Base-by-base conservation (phyloP, 805 yeast species). In the Nakazawaea molendinolei region DNA sequence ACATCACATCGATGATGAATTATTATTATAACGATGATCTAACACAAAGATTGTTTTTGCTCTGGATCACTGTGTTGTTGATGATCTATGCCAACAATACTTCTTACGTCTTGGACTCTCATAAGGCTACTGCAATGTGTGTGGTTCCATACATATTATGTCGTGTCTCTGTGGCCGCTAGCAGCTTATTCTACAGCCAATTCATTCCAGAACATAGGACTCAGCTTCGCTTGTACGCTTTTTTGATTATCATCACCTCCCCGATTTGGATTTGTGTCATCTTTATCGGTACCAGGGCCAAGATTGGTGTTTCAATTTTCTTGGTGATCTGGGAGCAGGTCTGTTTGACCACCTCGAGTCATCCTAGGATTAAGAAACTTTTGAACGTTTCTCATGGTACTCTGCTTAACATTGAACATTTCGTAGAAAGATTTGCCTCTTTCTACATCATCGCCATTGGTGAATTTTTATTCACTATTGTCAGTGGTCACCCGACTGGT, bases 361-460 rank as follows among this genome's bases (percentile, higher is more conserved):
- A 69, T 42, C 81, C 82, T 3, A 43, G 50, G 49, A 54, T 62
- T 39, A 74, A 74, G 46, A 60, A 49, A 23, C n/a, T 52, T 14
- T 38, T 76, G 42, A 53, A 60, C 8, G 49, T 70, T 35, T 62
- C 60, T 10, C 66, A 63, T 38, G 66, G 79, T 8, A 74, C 85
- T 0, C 84, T 84, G 1, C 50, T 76, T 41, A 76, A 75, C 48
- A 73, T 79, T 38, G 83, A 76, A 44, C 84, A 78, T 48, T 82
- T 76, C 48, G 79, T 74, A 19, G 85, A 79, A 47, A 52, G 85
- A 38, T 65, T 61, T 46, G 64, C 70, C 2, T 73, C 77, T 0
- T 78, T 78, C 47, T 76, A 63, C 36, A 67, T 76, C 44, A 76
- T 79, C 52, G 82, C 81, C 4, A 63, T 78, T 43, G 85, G 85